Percentiles rank a stretch among this genome's conserved stretches.
These are phyloP conservation scores for Stylosanthes scabra DNA, from an alignment of 331 rosid genomes.

Conservation along the genomic window DNA sequence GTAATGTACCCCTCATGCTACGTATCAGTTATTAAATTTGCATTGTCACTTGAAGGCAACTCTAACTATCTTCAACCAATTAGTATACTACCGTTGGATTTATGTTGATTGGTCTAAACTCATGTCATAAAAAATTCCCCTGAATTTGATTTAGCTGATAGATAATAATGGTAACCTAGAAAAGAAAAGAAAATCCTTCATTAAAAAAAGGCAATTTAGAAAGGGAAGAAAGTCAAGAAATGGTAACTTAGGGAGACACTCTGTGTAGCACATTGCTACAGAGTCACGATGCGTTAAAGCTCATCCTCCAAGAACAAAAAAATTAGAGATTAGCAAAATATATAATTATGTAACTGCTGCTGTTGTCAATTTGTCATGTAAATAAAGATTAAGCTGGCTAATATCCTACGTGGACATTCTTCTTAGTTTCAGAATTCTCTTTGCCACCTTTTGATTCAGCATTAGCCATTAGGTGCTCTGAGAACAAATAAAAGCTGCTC, in stretches of 20 bases:
- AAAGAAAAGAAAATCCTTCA: slow-evolving; percentile 46
- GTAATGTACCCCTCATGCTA: no score
- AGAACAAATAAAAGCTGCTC: no score
- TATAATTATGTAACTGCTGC: background rate
- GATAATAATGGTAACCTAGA: no score
- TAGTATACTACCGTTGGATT: no score
- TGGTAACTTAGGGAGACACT: no score
- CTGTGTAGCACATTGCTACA: slow-evolving; percentile 2
- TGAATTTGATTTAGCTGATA: background rate
- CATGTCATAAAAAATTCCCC: background rate
- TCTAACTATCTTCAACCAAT: no score
- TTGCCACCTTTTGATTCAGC: slow-evolving; percentile 55
- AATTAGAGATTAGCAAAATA: slow-evolving; percentile 20
- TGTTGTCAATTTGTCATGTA: background rate
- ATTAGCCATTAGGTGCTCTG: no score
- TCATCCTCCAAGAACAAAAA: slow-evolving; percentile 74
- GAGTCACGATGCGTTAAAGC: slow-evolving; percentile 62
- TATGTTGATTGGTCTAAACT: background rate
- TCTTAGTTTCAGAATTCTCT: slow-evolving; percentile 51
- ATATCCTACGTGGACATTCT: slow-evolving; percentile 71
- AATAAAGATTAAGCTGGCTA: background rate
- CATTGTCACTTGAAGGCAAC: no score
- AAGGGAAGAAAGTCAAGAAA: background rate
- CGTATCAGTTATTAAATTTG: no score
- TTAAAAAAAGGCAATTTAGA: slow-evolving; percentile 34